Evolutionary conservation across 305 asterid genomes (phyloP).

Genomic region (Euphrasia arctica): DNA sequence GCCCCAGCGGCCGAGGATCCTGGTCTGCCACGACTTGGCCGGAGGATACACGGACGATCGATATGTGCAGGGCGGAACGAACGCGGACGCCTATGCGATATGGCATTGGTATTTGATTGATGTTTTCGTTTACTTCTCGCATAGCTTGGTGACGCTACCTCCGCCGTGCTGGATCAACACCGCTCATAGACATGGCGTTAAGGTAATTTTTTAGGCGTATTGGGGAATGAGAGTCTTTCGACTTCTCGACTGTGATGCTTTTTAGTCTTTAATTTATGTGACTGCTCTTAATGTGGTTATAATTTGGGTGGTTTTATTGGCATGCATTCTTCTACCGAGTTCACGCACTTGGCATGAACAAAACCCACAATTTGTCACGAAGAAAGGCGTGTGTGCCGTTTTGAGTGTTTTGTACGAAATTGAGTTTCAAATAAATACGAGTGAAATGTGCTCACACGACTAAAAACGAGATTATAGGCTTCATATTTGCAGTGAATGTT

Average conservation of each 20-base stretch:
- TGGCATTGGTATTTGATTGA: constrained; percentile 99
- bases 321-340: too few species aligned
- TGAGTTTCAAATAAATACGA: too few species aligned
- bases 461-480: too few species aligned
- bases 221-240: too few species aligned
- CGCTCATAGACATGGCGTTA: too few species aligned
- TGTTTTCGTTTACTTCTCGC: constrained; percentile 89
- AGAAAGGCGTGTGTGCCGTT: too few species aligned
- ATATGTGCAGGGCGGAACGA: constrained; percentile 78
- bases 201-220: too few species aligned
- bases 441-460: too few species aligned
- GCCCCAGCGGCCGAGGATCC: constrained; percentile 60
- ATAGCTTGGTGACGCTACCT: constrained; percentile 79
- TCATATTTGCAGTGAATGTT: too few species aligned
- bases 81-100: constrained; percentile 67
- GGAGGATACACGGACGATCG: constrained; percentile 89
- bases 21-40: constrained; percentile 92
- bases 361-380: too few species aligned
- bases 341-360: too few species aligned
- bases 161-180: constrained; percentile 82
- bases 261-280: not conserved
- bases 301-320: not conserved
- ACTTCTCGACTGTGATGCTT: not conserved
- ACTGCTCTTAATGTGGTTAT: not conserved
- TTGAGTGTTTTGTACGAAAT: too few species aligned